These are phyloP conservation scores for Panicum virgatum DNA, from an alignment of 202 grass and related monocot genomes.

Conservation along the genomic window DNA sequence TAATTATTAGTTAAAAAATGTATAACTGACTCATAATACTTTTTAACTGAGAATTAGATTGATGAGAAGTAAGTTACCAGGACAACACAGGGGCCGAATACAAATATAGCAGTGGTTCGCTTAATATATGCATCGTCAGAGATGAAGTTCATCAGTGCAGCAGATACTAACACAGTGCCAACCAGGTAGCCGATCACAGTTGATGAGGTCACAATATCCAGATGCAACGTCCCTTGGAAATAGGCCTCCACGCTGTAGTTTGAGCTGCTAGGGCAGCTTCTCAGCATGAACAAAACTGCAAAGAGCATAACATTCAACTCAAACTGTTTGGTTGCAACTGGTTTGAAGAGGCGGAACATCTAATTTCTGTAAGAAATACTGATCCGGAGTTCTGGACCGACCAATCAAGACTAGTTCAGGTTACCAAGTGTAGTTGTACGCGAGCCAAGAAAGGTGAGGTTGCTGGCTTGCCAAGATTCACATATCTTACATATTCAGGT, in stretches of 20 bases:
- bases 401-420: neutral
- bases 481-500: neutral
- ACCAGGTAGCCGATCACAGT: constrained; percentile 48
- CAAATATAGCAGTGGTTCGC: constrained; percentile 44
- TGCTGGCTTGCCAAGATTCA: neutral
- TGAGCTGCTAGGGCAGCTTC: constrained; percentile 47
- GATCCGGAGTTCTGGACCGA: no score
- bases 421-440: neutral
- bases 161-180: constrained; percentile 32
- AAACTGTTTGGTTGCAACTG: neutral
- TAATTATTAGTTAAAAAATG: neutral
- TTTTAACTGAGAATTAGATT: neutral
- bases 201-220: constrained; percentile 58
- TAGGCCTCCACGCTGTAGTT: constrained; percentile 63
- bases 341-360: neutral
- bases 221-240: constrained; percentile 49
- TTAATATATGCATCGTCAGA: constrained; percentile 53
- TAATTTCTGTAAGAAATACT: neutral
- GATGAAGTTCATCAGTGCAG: constrained; percentile 47
- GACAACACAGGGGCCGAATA: constrained; percentile 41
- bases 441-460: neutral
- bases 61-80: constrained; percentile 36
- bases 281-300: constrained; percentile 54
- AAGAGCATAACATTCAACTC: constrained; percentile 28
- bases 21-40: neutral